Percentiles rank a stretch among this genome's conserved stretches.
These are phyloP conservation scores for Coemansia reversa DNA, from an alignment of 192 early-diverging fungal species.

Conservation along the genomic window DNA sequence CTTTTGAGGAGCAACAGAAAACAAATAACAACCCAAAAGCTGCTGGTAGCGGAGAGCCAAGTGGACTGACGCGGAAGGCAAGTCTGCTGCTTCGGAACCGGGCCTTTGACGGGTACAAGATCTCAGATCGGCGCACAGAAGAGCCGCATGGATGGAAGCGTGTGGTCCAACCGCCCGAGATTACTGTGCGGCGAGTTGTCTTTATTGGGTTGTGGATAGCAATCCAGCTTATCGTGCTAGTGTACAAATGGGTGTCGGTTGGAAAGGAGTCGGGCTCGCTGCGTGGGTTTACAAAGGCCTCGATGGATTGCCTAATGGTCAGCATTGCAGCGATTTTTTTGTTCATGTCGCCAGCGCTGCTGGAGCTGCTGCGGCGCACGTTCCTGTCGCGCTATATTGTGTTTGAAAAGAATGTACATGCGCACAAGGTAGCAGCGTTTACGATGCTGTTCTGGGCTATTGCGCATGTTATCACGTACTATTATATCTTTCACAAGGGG, in stretches of 20 bases:
- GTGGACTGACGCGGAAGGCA: conserved; percentile 27
- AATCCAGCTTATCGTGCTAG: conserved; percentile 59
- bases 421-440: conserved; percentile 78
- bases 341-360: conserved; percentile 78
- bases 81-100: conserved; percentile 47
- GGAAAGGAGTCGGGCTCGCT: conserved; percentile 42
- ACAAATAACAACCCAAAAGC: neutral
- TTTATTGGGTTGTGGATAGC: conserved; percentile 62
- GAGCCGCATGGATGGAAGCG: neutral
- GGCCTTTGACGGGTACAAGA: conserved; percentile 51
- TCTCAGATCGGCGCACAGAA: conserved; percentile 19
- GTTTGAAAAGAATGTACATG: conserved; percentile 82
- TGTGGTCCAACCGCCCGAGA: conserved; percentile 38
- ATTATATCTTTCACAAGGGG: conserved; percentile 63
- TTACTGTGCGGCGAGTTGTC: conserved; percentile 45
- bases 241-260: conserved; percentile 59
- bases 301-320: conserved; percentile 55
- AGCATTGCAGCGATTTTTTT: conserved; percentile 61
- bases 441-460: conserved; percentile 69
- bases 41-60: neutral
- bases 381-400: conserved; percentile 68
- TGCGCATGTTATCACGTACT: conserved; percentile 70
- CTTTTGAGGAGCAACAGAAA: conserved; percentile 28
- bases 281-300: conserved; percentile 33
- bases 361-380: conserved; percentile 73